phyloP scores from a whole-genome alignment of 2,329 filamentous ascomycete species.

The Trichoderma semiorbis region DNA sequence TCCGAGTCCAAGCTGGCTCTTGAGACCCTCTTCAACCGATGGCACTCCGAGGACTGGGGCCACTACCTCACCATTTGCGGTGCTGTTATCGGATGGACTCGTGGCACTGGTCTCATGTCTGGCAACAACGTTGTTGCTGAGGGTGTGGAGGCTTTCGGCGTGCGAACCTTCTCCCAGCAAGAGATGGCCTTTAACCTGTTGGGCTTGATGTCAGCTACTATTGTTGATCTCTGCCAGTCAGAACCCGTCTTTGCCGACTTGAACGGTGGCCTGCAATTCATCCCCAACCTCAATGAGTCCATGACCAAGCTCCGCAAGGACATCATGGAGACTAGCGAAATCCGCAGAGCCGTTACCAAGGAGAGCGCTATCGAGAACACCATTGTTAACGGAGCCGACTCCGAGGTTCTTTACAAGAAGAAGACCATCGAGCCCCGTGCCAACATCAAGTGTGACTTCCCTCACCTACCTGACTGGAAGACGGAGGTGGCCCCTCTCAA shows the following conservation, averaged over 20 bases:
- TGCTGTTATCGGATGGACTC: slow-evolving; percentile 98
- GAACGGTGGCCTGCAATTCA: slow-evolving; percentile 96
- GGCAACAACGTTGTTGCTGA: slow-evolving; percentile 97
- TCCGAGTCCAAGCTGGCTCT: slow-evolving; percentile 96
- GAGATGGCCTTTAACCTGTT: slow-evolving; percentile 99
- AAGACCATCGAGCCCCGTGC: slow-evolving; percentile 89
- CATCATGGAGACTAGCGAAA: slow-evolving; percentile 90
- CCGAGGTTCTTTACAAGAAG: slow-evolving; percentile 91
- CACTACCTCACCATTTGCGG: slow-evolving; percentile 98
- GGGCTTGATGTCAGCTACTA: slow-evolving; percentile 88
- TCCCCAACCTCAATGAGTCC: slow-evolving; percentile 88
- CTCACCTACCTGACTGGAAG: slow-evolving; percentile 86
- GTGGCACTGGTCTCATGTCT: slow-evolving; percentile 95
- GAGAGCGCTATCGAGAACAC: slow-evolving; percentile 97
- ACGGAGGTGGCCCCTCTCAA: slow-evolving; percentile 86
- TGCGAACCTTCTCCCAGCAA: slow-evolving; percentile 97
- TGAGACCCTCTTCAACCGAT: slow-evolving; percentile 96
- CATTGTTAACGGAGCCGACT: slow-evolving; percentile 90
- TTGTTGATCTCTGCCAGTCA: slow-evolving; percentile 91
- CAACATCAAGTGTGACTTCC: slow-evolving; percentile 98
- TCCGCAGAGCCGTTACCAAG: slow-evolving; percentile 89
- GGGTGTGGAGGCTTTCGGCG: slow-evolving; percentile 92
- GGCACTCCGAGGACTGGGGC: slow-evolving; percentile 96
- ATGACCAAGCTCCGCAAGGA: slow-evolving; percentile 94
- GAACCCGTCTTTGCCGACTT: slow-evolving; percentile 97